Base-by-base conservation (phyloP, 805 yeast species). In the Pichia thaimueangensis region DNA sequence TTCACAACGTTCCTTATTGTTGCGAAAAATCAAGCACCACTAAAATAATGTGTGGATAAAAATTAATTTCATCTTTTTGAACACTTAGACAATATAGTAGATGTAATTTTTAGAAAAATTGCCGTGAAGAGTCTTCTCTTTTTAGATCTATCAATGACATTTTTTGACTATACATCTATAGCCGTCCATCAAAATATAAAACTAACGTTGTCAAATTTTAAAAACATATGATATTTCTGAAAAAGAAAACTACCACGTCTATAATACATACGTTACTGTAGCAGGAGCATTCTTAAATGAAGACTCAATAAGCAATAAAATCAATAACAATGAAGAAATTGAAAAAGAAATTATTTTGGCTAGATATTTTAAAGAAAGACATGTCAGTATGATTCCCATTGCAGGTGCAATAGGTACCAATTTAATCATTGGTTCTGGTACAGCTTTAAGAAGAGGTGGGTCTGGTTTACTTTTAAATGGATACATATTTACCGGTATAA, bases 391-490 rank as follows among this genome's bases (percentile, higher is more conserved):
- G 43, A 59, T 72, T 31, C 76, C 73, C 15, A 70, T 72, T 27
- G 74, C 74, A 13, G 75, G 74, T 36, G 69, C 74, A 9, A 69
- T 71, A 39, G 76, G 76, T 20, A 67, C 71, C 4, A 73, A 68
- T 7, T 54, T 70, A 21, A 70, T 70, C 39, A 73, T 71, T 24
- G 60, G 69, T 25, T 62, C 70, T 24, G 70, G 73, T 7, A 55
- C 62, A 15, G 65, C 66, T 4, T 58, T 71, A 22, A 56, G 57
- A 21, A 52, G 57, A 22, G 65, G 66, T 31, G 77, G 76, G 5
- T 74, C 76, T 1, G 55, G 68, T 22, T 60, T 63, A 28, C 55
- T 71, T 32, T 47, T 71, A 7, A 46, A 71, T 24, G 73, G 63
- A 5, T 67, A 67, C 45, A 47, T 62, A 3, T 43, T 63, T 20